Conservation (phyloP, 768 basidiomycete genomes). For the Leccinum sublutescens region DNA sequence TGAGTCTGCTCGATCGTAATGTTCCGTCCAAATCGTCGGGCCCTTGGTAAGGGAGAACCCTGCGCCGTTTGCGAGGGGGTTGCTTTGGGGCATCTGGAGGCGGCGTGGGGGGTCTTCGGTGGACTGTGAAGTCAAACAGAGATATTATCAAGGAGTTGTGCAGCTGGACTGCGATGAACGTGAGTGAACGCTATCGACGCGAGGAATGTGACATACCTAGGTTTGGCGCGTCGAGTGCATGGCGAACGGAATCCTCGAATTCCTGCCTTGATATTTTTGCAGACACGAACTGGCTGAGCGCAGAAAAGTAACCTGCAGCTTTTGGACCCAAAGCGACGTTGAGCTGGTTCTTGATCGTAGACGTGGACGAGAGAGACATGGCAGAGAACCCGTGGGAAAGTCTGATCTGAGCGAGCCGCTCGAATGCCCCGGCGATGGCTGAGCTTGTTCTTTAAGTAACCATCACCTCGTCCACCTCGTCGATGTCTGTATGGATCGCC, state of each 20-base stretch:
- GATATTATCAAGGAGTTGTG: conserved; percentile 86
- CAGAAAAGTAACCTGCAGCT: conserved; percentile 57
- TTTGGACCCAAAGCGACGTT: conserved; percentile 59
- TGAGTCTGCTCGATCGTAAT: conserved; percentile 62
- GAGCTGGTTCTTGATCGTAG: conserved; percentile 69
- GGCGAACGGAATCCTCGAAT: conserved; percentile 70
- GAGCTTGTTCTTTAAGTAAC: background rate
- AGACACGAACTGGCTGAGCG: conserved; percentile 64
- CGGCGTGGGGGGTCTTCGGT: conserved; percentile 66
- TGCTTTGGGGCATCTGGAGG: conserved; percentile 60
- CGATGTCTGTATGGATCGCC: conserved; percentile 45
- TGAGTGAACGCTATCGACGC: conserved; percentile 5
- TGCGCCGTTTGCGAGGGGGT: conserved; percentile 66
- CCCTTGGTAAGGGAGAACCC: conserved; percentile 69
- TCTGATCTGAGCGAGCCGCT: background rate
- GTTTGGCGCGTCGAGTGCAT: conserved; percentile 56
- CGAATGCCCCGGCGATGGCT: background rate
- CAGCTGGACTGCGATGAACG: conserved; percentile 55
- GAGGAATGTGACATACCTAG: conserved; percentile 37
- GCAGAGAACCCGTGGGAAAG: conserved; percentile 17
- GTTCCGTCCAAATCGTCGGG: conserved; percentile 54
- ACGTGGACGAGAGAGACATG: conserved; percentile 78
- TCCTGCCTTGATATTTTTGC: conserved; percentile 70
- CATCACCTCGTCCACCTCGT: conserved; percentile 9
- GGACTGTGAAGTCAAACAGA: conserved; percentile 74